A percentile compares a stretch with the other conserved stretches of the same genome.
Evolutionary conservation across 1,284 basidiomycete genomes (phyloP).

Genomic region (Apiotrichum mycotoxinovorans): DNA sequence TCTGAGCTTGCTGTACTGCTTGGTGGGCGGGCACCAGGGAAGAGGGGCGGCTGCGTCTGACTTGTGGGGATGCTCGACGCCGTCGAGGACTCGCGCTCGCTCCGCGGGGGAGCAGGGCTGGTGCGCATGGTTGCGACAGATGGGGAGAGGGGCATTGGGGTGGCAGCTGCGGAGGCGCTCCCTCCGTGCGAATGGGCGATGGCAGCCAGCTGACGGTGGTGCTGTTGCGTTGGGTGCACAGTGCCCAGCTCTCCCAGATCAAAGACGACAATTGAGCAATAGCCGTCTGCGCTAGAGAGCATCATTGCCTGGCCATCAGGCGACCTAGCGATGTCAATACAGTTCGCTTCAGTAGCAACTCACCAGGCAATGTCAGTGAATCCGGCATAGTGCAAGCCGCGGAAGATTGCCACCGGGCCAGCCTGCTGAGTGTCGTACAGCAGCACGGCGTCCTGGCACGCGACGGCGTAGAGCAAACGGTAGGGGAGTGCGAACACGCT

Average conservation of each 20-base stretch:
- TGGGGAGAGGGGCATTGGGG: conserved; percentile 52
- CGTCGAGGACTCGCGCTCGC: conserved; percentile 43
- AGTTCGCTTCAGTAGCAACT: conserved; percentile 44
- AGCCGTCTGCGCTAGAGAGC: conserved; percentile 89
- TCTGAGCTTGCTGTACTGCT: conserved; percentile 30
- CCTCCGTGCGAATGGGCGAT: conserved; percentile 71
- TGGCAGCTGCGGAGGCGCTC: conserved; percentile 15
- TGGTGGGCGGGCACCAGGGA: conserved; percentile 19
- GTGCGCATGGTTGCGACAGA: conserved; percentile 51
- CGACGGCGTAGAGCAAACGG: conserved; percentile 91
- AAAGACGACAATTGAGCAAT: conserved; percentile 83
- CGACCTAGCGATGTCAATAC: conserved; percentile 60
- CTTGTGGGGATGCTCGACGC: conserved; percentile 21
- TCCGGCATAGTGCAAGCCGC: conserved; percentile 93
- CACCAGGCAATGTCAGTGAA: conserved; percentile 97
- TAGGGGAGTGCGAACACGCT: conserved; percentile 83
- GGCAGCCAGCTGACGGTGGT: conserved; percentile 76
- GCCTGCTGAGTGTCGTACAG: conserved; percentile 98
- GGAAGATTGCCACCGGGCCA: conserved; percentile 85
- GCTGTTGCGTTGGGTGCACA: conserved; percentile 79
- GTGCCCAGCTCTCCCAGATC: conserved; percentile 81
- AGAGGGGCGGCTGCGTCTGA: conserved; percentile 22
- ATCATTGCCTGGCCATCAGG: conserved; percentile 91
- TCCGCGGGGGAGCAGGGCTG: conserved; percentile 34
- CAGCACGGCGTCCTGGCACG: conserved; percentile 91